These are phyloP conservation scores for Rachicladosporium sp. DNA, from an alignment of 2,329 filamentous ascomycete species.

Conservation along the genomic window DNA sequence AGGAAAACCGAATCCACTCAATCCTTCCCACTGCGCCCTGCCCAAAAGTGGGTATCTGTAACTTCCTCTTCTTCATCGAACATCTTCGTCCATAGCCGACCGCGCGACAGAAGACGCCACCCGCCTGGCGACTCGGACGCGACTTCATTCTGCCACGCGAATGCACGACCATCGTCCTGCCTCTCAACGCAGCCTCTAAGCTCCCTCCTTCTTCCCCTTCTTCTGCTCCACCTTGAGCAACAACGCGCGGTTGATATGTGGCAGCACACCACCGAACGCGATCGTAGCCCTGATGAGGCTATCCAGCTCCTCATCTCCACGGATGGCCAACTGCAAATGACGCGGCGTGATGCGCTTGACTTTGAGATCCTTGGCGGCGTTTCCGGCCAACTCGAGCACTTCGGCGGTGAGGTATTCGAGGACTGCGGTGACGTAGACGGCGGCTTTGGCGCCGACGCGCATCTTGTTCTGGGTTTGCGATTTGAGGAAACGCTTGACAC, in stretches of 20 bases:
- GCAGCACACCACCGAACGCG: conserved; percentile 93
- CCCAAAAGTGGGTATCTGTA: no score
- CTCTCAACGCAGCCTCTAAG: conserved; percentile 11
- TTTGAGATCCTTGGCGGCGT: conserved; percentile 98
- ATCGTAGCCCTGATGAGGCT: conserved; percentile 96
- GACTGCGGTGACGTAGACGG: conserved; percentile 95
- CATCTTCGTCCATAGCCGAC: no score
- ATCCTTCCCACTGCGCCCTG: no score
- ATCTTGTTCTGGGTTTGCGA: conserved; percentile 99
- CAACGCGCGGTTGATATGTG: conserved; percentile 95
- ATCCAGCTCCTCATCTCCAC: conserved; percentile 95
- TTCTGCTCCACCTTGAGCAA: conserved; percentile 94
- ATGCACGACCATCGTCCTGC: no score
- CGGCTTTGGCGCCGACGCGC: conserved; percentile 96
- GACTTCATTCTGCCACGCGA: no score
- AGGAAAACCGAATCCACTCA: no score
- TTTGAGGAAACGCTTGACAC: conserved; percentile 99
- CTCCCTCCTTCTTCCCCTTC: conserved; percentile 62
- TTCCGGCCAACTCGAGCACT: conserved; percentile 94
- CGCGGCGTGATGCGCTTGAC: conserved; percentile 99
- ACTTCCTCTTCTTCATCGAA: no score
- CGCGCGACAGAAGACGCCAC: no score
- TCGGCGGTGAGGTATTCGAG: conserved; percentile 97
- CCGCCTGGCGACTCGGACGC: no score
- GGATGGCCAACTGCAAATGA: conserved; percentile 94